Base-by-base conservation (phyloP, 192 early-diverging fungal species). In the Pilobolus umbonatus region DNA sequence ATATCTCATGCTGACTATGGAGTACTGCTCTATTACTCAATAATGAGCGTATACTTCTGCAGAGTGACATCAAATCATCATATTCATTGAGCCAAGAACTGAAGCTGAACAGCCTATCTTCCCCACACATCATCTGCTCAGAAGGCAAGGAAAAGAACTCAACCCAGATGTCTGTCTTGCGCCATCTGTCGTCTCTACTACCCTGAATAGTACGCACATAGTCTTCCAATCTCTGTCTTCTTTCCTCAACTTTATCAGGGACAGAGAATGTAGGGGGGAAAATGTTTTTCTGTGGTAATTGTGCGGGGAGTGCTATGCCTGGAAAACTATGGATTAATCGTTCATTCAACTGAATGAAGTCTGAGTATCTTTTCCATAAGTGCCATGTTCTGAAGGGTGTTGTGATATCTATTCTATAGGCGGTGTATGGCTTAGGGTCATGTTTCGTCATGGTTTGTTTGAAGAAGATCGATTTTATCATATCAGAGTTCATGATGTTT, bases 361-460 rank as follows among this genome's bases (percentile, higher is more conserved):
- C 92, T 36, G 79, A 84, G 69, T 89, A 89, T 0, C 86, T 84
- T 58, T 88, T 90, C 86, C 86, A 91, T 15, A 94, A 80, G 1
- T 76, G 83, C 91, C 92, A 96, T 4, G 87, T 81, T n/a, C 87
- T 77, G 12, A 90, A 85, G 0, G 89, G 81, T 1, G 85, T 88
- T 42, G 84, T 81, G 11, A 96, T 74, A 34, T 85, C 75, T 40
- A 96, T 65, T 25, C 80, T 78, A 61, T 89, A 96, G 15, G 80
- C 84, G 5, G 82, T 84, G 67, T 89, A 88, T 0, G 79, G 78
- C 55, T 84, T 81, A 26, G 80, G 77, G 29, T 69, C 50, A 10
- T 69, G 40, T 29, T 81, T 67, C 8, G 75, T 79, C 54, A 79
- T 75, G 28, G 78, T 65, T 39, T 73, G 61, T 15, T 79, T 79